phyloP scores from a whole-genome alignment of 768 basidiomycete genomes.

The Hortiboletus campestris region DNA sequence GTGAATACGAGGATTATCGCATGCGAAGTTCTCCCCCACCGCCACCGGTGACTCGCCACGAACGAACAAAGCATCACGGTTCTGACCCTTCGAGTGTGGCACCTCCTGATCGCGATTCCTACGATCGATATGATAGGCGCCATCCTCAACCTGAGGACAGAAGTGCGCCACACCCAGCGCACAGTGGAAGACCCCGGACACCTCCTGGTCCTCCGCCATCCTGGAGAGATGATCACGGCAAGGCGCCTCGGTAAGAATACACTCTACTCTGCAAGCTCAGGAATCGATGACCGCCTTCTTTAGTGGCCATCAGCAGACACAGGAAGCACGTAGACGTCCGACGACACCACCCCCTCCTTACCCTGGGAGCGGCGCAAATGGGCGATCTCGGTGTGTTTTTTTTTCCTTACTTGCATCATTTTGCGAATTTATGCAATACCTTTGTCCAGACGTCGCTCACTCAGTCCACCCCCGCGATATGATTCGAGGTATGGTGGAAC shows the following conservation, averaged over 20 bases:
- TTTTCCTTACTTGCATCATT: not conserved
- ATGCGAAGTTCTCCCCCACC: constrained; percentile 47
- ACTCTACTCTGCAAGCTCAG: not conserved
- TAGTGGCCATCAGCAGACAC: constrained; percentile 18
- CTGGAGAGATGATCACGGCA: constrained; percentile 62
- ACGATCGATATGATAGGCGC: constrained; percentile 64
- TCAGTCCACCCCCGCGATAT: constrained; percentile 59
- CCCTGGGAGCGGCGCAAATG: constrained; percentile 43
- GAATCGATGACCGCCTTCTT: not conserved
- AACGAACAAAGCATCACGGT: constrained; percentile 40
- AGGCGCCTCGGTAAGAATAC: constrained; percentile 51
- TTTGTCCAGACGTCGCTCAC: constrained; percentile 60
- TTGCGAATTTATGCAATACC: not conserved
- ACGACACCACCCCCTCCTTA: constrained; percentile 53
- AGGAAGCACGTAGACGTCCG: constrained; percentile 47
- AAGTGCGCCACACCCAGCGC: constrained; percentile 41
- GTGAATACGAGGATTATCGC: constrained; percentile 73
- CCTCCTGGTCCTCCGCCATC: constrained; percentile 57
- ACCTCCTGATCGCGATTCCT: constrained; percentile 43
- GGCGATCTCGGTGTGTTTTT: constrained; percentile 39
- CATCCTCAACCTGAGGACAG: constrained; percentile 41
- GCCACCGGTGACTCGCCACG: constrained; percentile 51
- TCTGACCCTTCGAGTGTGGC: constrained; percentile 47
- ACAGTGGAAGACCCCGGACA: constrained; percentile 49
- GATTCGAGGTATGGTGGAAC: constrained; percentile 54